A percentile compares a stretch with the other conserved stretches of the same genome.
phyloP scores from a whole-genome alignment of 495 filamentous ascomycete genomes.

The Trichoderma parareesei region DNA sequence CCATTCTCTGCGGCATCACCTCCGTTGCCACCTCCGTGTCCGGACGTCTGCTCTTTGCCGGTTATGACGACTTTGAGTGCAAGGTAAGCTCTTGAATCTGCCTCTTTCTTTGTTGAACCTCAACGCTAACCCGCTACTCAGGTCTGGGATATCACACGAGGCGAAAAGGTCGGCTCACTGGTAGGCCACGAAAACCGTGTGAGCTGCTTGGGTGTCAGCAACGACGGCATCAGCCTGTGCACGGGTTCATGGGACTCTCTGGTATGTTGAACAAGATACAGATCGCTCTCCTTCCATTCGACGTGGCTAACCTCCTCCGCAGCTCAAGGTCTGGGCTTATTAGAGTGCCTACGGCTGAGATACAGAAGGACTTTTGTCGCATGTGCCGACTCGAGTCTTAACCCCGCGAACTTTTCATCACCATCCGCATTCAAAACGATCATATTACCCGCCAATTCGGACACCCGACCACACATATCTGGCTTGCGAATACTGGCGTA shows the following conservation, averaged over 20 bases:
- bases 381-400: constrained; percentile 3
- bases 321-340: constrained; percentile 88
- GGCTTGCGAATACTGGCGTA: constrained; percentile 38
- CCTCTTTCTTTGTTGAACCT: too few species aligned
- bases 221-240: constrained; percentile 97
- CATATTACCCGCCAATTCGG: constrained; percentile 17
- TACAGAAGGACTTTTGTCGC: constrained; percentile 21
- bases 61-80: constrained; percentile 99
- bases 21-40: constrained; percentile 98
- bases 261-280: constrained; percentile 47
- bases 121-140: constrained; percentile 24
- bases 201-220: constrained; percentile 96
- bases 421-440: constrained; percentile 23
- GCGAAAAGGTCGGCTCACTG: constrained; percentile 91
- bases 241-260: constrained; percentile 99
- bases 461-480: constrained; percentile 16
- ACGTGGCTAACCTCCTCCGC: constrained; percentile 22
- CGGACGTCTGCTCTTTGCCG: constrained; percentile 88
- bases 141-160: constrained; percentile 97
- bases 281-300: neutral
- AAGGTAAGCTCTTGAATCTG: constrained; percentile 56
- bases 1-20: constrained; percentile 95
- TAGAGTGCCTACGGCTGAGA: constrained; percentile 24
- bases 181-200: constrained; percentile 98
- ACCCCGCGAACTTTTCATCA: constrained; percentile 20